Evolutionary conservation across 2,329 filamentous ascomycete species (phyloP).

Genomic region (Rhinocladiella similis): DNA sequence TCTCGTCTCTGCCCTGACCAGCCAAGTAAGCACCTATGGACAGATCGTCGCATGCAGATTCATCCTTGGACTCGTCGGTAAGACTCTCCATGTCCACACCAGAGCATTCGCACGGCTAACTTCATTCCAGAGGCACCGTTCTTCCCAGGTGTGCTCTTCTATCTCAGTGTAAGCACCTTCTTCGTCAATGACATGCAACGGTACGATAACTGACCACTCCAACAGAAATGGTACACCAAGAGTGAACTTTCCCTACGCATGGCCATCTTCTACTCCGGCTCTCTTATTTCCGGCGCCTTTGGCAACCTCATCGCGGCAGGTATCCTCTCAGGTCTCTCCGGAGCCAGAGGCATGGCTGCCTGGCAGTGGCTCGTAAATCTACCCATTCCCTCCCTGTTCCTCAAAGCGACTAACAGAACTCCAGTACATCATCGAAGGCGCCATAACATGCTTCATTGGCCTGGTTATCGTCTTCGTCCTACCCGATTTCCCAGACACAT

Average conservation of each 20-base stretch:
- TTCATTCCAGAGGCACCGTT: constrained; percentile 46
- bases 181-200: not conserved
- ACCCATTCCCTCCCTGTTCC: no score
- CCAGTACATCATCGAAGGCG: constrained; percentile 40
- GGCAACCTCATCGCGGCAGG: constrained; percentile 55
- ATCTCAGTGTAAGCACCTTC: constrained; percentile 32
- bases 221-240: constrained; percentile 53
- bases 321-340: constrained; percentile 44
- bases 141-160: constrained; percentile 50
- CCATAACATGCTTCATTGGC: constrained; percentile 38
- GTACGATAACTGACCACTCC: not conserved
- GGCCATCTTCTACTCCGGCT: constrained; percentile 55
- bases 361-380: constrained; percentile 38
- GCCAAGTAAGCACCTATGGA: constrained; percentile 43
- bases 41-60: constrained; percentile 47
- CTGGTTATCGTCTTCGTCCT: constrained; percentile 36
- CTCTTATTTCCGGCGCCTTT: constrained; percentile 52
- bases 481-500: constrained; percentile 44
- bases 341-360: constrained; percentile 36
- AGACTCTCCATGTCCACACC: constrained; percentile 48
- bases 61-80: constrained; percentile 43
- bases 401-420: no score
- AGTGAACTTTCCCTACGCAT: constrained; percentile 51
- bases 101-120: constrained; percentile 30
- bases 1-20: constrained; percentile 45